Evolutionary conservation across 805 yeast genomes (phyloP).

Genomic region (Metschnikowia reukaufii): DNA sequence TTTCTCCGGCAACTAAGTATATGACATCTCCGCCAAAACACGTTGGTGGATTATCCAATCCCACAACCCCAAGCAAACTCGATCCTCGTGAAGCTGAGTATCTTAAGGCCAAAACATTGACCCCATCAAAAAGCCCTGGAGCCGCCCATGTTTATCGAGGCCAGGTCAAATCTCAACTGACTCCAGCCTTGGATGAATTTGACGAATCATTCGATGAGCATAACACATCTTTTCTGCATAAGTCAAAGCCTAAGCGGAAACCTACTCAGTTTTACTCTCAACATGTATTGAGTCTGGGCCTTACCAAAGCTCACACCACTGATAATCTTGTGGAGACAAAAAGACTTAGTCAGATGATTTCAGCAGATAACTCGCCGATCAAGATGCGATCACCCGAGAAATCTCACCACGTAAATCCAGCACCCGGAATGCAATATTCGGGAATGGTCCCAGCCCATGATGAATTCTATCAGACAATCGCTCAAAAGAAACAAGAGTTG

Average conservation of each 20-base stretch:
- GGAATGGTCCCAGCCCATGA: slow-evolving; percentile 15
- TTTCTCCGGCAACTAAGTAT: neutral
- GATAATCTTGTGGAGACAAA: slow-evolving; percentile 16
- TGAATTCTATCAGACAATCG: slow-evolving; percentile 26
- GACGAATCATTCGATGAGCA: slow-evolving; percentile 14
- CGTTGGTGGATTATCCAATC: neutral
- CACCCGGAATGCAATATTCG: neutral
- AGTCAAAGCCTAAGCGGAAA: slow-evolving; percentile 4
- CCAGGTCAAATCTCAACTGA: slow-evolving; percentile 11
- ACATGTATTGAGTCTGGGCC: slow-evolving; percentile 19
- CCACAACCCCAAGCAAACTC: slow-evolving; percentile 14
- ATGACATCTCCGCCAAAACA: neutral
- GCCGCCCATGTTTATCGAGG: slow-evolving; percentile 6
- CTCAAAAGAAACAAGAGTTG: slow-evolving; percentile 37
- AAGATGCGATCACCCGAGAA: slow-evolving; percentile 14
- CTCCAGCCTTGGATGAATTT: slow-evolving; percentile 17
- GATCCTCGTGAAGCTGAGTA: slow-evolving; percentile 7
- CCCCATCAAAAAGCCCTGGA: slow-evolving; percentile 10
- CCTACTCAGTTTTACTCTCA: slow-evolving; percentile 17
- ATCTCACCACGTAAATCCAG: neutral
- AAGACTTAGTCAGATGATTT: slow-evolving; percentile 17
- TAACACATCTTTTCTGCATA: slow-evolving; percentile 10
- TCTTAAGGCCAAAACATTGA: neutral
- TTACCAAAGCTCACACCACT: slow-evolving; percentile 15
- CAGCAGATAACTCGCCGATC: slow-evolving; percentile 24